These are phyloP conservation scores for Raffaelea albimanens DNA, from an alignment of 2,329 filamentous ascomycete species.

Conservation along the genomic window DNA sequence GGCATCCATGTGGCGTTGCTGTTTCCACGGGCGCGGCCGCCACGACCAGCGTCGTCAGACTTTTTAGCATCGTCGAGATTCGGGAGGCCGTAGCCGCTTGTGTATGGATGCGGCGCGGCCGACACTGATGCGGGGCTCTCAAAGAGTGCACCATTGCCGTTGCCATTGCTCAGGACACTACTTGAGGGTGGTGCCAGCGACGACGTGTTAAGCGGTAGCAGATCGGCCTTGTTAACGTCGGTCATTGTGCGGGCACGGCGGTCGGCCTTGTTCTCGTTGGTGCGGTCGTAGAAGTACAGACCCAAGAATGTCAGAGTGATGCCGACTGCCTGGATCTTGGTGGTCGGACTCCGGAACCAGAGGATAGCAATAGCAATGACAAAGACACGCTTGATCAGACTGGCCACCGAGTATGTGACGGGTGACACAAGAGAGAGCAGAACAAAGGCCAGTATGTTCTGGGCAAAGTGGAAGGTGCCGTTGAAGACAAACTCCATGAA, in stretches of 20 bases:
- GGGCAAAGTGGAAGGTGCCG: constrained; percentile 89
- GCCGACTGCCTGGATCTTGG: constrained; percentile 69
- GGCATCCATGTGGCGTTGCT: constrained; percentile 57
- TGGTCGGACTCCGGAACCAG: constrained; percentile 92
- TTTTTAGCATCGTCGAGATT: constrained; percentile 43
- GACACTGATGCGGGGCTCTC: constrained; percentile 23
- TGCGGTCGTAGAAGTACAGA: constrained; percentile 91
- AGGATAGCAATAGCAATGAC: constrained; percentile 91
- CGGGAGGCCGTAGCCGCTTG: constrained; percentile 34
- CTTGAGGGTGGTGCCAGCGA: background rate
- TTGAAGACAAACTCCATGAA: constrained; percentile 92
- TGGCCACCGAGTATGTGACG: constrained; percentile 94
- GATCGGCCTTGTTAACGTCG: constrained; percentile 33
- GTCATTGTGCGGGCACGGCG: constrained; percentile 64
- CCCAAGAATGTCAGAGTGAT: constrained; percentile 86
- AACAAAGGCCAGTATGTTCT: constrained; percentile 92
- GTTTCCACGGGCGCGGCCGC: constrained; percentile 26
- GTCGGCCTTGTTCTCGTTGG: constrained; percentile 81
- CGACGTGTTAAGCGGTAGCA: constrained; percentile 55
- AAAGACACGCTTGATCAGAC: constrained; percentile 92
- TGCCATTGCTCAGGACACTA: background rate
- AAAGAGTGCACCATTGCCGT: constrained; percentile 19
- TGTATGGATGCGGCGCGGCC: constrained; percentile 32
- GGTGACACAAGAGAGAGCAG: constrained; percentile 88
- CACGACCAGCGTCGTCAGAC: constrained; percentile 36